Percentiles rank a stretch among this genome's conserved stretches.
Evolutionary conservation across 2,329 filamentous ascomycete species (phyloP).

Genomic region (Cladosporium sp.): DNA sequence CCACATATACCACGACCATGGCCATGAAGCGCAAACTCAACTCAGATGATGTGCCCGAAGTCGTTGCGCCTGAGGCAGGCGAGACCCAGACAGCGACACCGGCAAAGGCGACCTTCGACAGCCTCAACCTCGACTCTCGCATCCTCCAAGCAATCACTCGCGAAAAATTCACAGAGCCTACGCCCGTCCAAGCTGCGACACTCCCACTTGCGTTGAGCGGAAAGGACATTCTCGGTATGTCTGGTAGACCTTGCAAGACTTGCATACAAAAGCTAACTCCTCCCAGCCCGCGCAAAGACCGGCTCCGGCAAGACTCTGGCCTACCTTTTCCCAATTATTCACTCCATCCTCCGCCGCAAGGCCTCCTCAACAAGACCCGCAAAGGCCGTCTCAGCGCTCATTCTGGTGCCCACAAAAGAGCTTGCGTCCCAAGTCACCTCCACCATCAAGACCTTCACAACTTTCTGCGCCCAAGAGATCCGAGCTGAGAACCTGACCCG

Average conservation of each 20-base stretch:
- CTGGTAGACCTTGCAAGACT: neutral
- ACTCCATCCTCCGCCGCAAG: constrained; percentile 79
- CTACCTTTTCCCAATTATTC: constrained; percentile 85
- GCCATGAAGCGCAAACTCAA: constrained; percentile 53
- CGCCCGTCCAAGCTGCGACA: constrained; percentile 81
- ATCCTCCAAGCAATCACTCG: constrained; percentile 82
- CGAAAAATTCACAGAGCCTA: constrained; percentile 81
- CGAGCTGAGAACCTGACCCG: constrained; percentile 83
- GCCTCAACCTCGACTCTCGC: constrained; percentile 78
- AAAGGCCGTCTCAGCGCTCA: constrained; percentile 67
- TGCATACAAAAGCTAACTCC: constrained; percentile 21
- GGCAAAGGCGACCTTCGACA: constrained; percentile 61
- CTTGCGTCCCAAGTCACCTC: constrained; percentile 88
- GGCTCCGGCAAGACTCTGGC: constrained; percentile 98
- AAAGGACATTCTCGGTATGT: constrained; percentile 72
- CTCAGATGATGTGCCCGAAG: constrained; percentile 48
- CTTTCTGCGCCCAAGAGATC: constrained; percentile 83
- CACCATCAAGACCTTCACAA: constrained; percentile 71
- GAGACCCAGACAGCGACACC: constrained; percentile 20
- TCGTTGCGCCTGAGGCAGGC: constrained; percentile 23
- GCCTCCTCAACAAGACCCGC: constrained; percentile 51
- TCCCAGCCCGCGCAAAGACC: constrained; percentile 81
- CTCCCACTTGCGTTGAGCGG: constrained; percentile 87
- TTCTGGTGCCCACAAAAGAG: constrained; percentile 92
- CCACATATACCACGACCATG: neutral